Conservation (phyloP, 345 rosid species). For the thale cress (Arabidopsis thaliana) region DNA sequence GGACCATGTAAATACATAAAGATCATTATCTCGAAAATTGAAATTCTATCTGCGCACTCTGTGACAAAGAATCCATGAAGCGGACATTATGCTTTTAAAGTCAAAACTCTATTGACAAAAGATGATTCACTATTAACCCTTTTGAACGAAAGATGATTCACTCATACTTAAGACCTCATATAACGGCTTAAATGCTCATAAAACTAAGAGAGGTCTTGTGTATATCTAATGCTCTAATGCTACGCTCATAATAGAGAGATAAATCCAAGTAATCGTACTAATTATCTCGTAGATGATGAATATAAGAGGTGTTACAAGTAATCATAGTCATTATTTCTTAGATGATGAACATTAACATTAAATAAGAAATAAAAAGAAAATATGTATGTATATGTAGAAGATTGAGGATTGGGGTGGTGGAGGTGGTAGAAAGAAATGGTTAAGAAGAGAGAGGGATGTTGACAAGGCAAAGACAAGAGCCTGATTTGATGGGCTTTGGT, state of each 20-base stretch:
- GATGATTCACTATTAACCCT: too few species aligned
- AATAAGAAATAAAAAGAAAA: background rate
- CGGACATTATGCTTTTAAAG: background rate
- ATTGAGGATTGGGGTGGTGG: background rate
- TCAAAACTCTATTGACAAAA: background rate
- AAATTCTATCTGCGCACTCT: background rate
- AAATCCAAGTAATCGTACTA: slow-evolving; percentile 5
- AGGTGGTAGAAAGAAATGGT: slow-evolving; percentile 17
- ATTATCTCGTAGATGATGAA: background rate
- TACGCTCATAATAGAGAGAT: background rate
- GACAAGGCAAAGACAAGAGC: slow-evolving; percentile 40
- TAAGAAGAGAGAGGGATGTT: slow-evolving; percentile 29
- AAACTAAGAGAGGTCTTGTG: background rate
- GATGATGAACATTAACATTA: background rate
- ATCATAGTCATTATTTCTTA: background rate
- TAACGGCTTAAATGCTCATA: background rate
- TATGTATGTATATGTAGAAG: slow-evolving; percentile 1
- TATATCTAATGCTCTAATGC: background rate
- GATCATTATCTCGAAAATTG: background rate
- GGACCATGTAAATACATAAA: background rate
- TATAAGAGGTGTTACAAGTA: background rate
- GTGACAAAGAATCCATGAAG: slow-evolving; percentile 3
- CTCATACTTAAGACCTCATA: slow-evolving; percentile 4
- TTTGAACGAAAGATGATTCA: background rate
- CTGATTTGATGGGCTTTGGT: slow-evolving; percentile 42